Evolutionary conservation across 1,284 basidiomycete species (phyloP), one percentile per base, ranked within the genome.

Genomic region (Stereum hirsutum): DNA sequence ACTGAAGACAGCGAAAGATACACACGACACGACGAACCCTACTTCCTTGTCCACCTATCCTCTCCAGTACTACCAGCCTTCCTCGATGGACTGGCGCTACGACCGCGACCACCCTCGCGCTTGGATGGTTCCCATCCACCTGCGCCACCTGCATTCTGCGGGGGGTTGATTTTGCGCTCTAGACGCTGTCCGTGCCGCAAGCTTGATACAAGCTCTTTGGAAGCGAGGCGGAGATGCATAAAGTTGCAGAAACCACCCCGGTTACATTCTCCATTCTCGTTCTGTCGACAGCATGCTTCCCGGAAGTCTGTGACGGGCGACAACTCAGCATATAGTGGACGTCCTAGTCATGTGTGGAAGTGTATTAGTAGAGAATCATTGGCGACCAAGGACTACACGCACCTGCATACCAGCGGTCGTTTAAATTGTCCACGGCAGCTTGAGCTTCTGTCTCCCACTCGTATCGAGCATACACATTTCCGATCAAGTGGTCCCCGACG

Each of bases 371-470:
- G 8, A 32, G 23, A 40, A 12, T 2, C 14, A 36, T 43, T 14
- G 49, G 43, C 35, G 6, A 14, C 11, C 14, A 17, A 24, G 4
- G 25, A 36, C 15, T n/a, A 30, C 34, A 69, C 81, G 54, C 61
- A 86, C 90, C 91, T 55, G 92, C 92, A 74, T 97, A 99, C 96
- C 96, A 99, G 20, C 95, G 77, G 56, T 95, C 88, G 57, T 98
- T 98, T 49, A 98, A 70, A 48, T 78, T 88, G 55, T 96, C 90
- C 8, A 98, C 91, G 0, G 96, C 95, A 33, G 81, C 70, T 59
- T 93, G 88, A 6, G 96, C 96, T 60, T 99, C 96, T 0, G 93
- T 92, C 66, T 99, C 96, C 89, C 89, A 96, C 59, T 97, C 93
- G 61, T 92, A 99, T 34, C 96, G 78, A 10, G 94, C 96, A 59